A percentile compares a stretch with the other conserved stretches of the same genome.
These are phyloP conservation scores for Fusarium dlaminii DNA, from an alignment of 2,329 filamentous ascomycete species.

Conservation along the genomic window DNA sequence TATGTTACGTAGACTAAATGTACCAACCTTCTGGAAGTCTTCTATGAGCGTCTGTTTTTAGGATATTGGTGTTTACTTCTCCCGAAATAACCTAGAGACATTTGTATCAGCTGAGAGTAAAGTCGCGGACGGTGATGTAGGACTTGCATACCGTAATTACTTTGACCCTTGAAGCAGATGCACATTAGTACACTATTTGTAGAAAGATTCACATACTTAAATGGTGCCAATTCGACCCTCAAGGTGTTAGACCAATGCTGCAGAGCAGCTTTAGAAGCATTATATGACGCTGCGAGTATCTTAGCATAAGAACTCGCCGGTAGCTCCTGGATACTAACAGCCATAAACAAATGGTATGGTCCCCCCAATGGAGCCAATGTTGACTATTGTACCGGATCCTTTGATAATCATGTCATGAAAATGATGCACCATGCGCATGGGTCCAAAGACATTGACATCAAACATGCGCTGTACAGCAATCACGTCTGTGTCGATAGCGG, in stretches of 20 bases:
- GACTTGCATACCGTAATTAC: neutral
- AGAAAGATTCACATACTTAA: neutral
- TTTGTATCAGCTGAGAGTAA: neutral
- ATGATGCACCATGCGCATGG: neutral
- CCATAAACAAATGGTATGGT: neutral
- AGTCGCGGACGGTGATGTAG: accelerated
- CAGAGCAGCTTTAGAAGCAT: neutral
- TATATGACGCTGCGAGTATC: neutral
- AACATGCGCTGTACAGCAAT: neutral
- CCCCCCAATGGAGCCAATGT: neutral
- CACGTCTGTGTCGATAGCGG: neutral
- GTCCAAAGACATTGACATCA: neutral
- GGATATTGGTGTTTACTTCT: neutral
- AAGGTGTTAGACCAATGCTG: neutral
- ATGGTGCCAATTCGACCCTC: neutral
- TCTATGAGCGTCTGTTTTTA: neutral
- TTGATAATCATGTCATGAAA: neutral
- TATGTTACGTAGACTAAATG: accelerated
- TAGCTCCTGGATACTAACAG: neutral
- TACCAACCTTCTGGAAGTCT: neutral
- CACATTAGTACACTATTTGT: neutral
- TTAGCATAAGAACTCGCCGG: neutral
- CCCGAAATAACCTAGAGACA: neutral
- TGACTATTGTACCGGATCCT: neutral
- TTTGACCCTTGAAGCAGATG: neutral